Evolutionary conservation across 371 early-diverging fungal genomes (phyloP).

Genomic region (Chytridium lagenaria): DNA sequence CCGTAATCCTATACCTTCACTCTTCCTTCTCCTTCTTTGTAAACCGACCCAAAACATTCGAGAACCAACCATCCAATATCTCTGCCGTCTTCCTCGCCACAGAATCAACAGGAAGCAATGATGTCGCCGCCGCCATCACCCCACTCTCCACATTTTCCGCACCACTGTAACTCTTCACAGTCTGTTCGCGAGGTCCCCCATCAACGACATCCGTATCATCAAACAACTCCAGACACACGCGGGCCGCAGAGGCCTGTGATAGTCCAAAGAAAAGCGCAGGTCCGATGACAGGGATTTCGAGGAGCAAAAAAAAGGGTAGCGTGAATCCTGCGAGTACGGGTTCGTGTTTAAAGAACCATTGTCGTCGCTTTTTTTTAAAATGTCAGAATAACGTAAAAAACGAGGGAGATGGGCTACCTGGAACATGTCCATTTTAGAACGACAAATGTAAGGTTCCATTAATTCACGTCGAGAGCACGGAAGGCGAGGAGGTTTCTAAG

Average conservation of each 20-base stretch:
- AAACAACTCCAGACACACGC: conserved; percentile 44
- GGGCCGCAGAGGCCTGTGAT: conserved; percentile 37
- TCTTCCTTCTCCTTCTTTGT: neutral
- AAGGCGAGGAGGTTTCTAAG: conserved; percentile 30
- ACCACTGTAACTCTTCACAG: neutral
- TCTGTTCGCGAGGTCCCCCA: conserved; percentile 11
- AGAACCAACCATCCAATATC: neutral
- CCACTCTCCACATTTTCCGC: neutral
- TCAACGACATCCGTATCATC: conserved; percentile 24
- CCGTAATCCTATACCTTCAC: no score
- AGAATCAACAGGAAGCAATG: neutral
- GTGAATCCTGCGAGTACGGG: conserved; percentile 42
- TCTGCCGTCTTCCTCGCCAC: neutral
- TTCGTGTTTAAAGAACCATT: conserved; percentile 38
- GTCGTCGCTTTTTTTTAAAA: conserved; percentile 22
- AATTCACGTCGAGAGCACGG: conserved; percentile 44
- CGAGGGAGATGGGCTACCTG: conserved; percentile 15
- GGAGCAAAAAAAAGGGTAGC: conserved; percentile 33
- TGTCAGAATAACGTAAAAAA: neutral
- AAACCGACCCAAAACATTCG: neutral
- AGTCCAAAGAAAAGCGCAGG: conserved; percentile 43
- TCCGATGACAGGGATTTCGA: conserved; percentile 38
- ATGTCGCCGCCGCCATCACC: neutral
- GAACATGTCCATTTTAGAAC: conserved; percentile 34
- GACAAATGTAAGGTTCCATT: conserved; percentile 46